Conservation (phyloP, 169 alveolate genomes). For the Cryptosporidium bovis region DNA sequence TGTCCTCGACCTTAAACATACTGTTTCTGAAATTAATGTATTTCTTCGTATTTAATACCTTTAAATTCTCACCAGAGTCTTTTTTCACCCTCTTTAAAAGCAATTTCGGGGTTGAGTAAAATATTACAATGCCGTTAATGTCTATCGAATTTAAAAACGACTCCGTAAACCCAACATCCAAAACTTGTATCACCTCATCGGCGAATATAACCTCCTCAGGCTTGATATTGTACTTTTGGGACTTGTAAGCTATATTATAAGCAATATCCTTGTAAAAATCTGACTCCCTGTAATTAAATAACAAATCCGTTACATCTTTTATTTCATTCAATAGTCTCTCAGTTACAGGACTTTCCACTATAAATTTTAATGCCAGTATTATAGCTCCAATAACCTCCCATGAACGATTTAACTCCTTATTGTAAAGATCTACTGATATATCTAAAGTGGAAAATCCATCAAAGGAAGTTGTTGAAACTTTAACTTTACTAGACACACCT, state of each 20-base stretch:
- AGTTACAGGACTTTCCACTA: constrained; percentile 13
- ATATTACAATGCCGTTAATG: constrained; percentile 14
- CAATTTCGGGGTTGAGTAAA: constrained; percentile 16
- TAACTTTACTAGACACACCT: background rate
- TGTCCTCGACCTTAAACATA: background rate
- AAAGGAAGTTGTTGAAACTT: constrained; percentile 6
- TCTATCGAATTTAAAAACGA: constrained; percentile 34
- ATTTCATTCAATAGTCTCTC: background rate
- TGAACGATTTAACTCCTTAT: constrained; percentile 4
- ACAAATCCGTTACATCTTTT: constrained; percentile 11
- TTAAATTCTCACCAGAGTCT: constrained; percentile 6
- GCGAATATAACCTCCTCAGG: constrained; percentile 43
- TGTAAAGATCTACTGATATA: constrained; percentile 26
- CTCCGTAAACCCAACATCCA: constrained; percentile 7
- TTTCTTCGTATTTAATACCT: background rate
- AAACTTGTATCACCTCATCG: constrained; percentile 26
- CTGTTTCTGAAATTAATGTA: background rate
- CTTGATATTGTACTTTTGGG: constrained; percentile 21
- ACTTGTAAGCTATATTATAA: constrained; percentile 41
- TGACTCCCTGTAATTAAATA: constrained; percentile 56
- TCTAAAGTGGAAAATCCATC: constrained; percentile 46
- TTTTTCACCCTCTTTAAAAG: background rate
- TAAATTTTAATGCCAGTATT: constrained; percentile 7
- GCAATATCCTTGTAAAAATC: constrained; percentile 48
- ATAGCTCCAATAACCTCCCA: constrained; percentile 47